Evolutionary conservation across 2,329 filamentous ascomycete genomes (phyloP).

Genomic region (Phialemonium atrogriseum): DNA sequence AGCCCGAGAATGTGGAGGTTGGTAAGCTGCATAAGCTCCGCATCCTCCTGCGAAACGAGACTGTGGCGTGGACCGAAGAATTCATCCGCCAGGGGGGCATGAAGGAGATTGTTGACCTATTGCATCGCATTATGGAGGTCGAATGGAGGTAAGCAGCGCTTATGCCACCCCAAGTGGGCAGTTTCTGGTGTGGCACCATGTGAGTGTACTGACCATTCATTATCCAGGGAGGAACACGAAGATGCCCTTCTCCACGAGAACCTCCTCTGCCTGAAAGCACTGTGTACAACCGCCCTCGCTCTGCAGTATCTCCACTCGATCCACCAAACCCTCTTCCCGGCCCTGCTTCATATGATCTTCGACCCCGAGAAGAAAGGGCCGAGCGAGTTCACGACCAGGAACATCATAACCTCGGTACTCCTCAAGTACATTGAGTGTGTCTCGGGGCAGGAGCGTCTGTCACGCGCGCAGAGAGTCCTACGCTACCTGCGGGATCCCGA

Average conservation of each 20-base stretch:
- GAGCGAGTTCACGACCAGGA: conserved; percentile 89
- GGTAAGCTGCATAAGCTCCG: conserved; percentile 90
- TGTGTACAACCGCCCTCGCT: conserved; percentile 85
- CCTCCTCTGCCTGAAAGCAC: conserved; percentile 83
- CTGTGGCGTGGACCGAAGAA: conserved; percentile 87
- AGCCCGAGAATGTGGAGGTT: conserved; percentile 81
- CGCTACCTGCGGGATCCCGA: conserved; percentile 72
- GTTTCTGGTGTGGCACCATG: no score
- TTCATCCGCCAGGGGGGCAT: conserved; percentile 89
- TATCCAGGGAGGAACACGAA: conserved; percentile 79
- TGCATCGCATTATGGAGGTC: conserved; percentile 88
- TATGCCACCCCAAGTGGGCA: no score
- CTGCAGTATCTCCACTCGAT: conserved; percentile 74
- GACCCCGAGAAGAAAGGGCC: conserved; percentile 98
- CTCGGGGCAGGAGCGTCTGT: conserved; percentile 49
- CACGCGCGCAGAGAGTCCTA: conserved; percentile 66
- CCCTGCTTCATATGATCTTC: conserved; percentile 80
- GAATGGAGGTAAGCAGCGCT: conserved; percentile 96
- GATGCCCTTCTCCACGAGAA: conserved; percentile 88
- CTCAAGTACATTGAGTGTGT: conserved; percentile 79
- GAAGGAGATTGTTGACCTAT: conserved; percentile 77
- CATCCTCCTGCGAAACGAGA: conserved; percentile 84
- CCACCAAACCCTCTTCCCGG: conserved; percentile 74
- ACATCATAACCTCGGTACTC: conserved; percentile 80
- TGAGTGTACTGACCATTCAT: conserved; percentile 15